Evolutionary conservation across 2,329 filamentous ascomycete genomes (phyloP), one percentile per base, ranked within the genome.

Genomic region (Ceratocystis colombiana): DNA sequence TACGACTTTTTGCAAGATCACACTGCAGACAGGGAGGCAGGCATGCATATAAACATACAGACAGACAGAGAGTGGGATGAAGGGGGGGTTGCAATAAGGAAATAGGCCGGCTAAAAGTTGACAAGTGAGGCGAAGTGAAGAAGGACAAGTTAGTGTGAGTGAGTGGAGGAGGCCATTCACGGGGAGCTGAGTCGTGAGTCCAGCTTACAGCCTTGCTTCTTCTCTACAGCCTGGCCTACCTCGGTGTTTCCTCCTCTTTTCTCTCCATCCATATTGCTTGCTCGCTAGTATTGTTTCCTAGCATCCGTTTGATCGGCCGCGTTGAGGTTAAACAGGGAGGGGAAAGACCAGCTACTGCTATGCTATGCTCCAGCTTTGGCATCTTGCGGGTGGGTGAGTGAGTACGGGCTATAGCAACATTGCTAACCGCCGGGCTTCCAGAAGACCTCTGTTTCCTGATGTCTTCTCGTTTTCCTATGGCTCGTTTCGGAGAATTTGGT

Each of bases 1-100:
- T 57, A 57, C 53, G 53, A 57, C 50, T 57, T 57, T 57, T 30
- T 33, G 10, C n/a, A n/a, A n/a, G n/a, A n/a, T n/a, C n/a, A n/a
- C n/a, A n/a, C n/a, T n/a, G n/a, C 46, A 57, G 25, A 28, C 53
- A 28, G 28, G 8, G 50, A 25, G 50, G 7, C 22, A 17, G 53
- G 12, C 25, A 15, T 15, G 53, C 22, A 30, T 5, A 57, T 25
- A 50, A 22, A 50, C n/a, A 50, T 10, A 20, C 17, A 57, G 53
- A 33, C 7, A 57, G 53, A n/a, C 7, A 33, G 53, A 57, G 37
- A 12, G 37, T 41, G 37, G 10, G 37, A 41, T 41, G 37, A 12
- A 41, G 37, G 37, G 37, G 37, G 33, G 33, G 10, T 41, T 3
- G 12, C 37, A 41, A 41, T 41, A 41, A 41, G 37, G 37, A 15